Base-by-base conservation (phyloP, 108 stramenopile species). In the Skeletonema potamos region DNA sequence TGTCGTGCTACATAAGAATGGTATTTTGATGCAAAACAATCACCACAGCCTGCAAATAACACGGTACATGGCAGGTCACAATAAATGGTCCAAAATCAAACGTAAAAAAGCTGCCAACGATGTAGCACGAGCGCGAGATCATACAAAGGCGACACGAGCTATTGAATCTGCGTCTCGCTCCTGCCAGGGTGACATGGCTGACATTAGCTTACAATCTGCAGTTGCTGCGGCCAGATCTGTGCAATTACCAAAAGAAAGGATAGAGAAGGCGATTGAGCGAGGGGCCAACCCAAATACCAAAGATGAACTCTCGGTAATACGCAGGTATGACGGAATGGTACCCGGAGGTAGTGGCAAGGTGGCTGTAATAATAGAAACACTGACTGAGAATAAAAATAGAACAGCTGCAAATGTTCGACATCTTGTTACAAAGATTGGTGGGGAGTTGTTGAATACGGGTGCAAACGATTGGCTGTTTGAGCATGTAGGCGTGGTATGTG, bases 321-420 rank as follows among this genome's bases (percentile, higher is more conserved):
- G 86, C 13, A 68, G 89, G 36, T 91, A 86, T 56, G 87, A 91
- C 71, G 89, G 85, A 59, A 88, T 88, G 87, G 61, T 91, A 9
- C 76, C 76, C 7, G 60, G 85, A 1, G 59, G 43, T 30, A 71
- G 79, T 37, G 79, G 76, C 2, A 86, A 86, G 46, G 75, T 91
- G 13, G 86, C 84, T 3, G 82, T 84, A 20, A 85, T 91, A 30
- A 57, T 88, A 0, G 81, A 85, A 73, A 85, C 89, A 3, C 66
- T 91, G 55, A 76, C 89, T 6, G 89, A 91, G 56, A 91, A 91
- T 70, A 86, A 72, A 26, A 91, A 91, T 67, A 79, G 89, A n/a
- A 88, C 89, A 4, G 84, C 86, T 18, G 84, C 85, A 7, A 79
- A 86, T 57, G 83, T 91, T 2, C 82, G 89, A 4, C 72, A 84